Evolutionary conservation across 2,329 filamentous ascomycete species (phyloP).

Genomic region (Acrodontium crateriforme): DNA sequence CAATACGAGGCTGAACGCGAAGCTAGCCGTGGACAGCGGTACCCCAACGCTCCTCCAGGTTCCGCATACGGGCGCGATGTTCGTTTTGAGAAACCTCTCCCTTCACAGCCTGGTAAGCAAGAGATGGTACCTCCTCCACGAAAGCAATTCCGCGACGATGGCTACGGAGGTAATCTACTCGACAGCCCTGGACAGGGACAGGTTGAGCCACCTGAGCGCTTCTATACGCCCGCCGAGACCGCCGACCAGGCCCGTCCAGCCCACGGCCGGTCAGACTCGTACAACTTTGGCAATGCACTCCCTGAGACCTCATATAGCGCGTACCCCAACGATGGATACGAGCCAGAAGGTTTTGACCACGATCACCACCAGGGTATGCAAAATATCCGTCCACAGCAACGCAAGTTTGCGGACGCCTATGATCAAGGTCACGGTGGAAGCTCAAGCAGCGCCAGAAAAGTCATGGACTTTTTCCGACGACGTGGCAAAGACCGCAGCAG

Average conservation of each 20-base stretch:
- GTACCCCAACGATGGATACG: slow-evolving; percentile 12
- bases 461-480: slow-evolving; percentile 96
- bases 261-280: slow-evolving; percentile 2
- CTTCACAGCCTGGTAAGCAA: slow-evolving; percentile 8
- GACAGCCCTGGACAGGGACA: slow-evolving; percentile 6
- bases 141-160: slow-evolving; percentile 20
- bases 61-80: slow-evolving; percentile 8
- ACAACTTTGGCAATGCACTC: slow-evolving; percentile 6
- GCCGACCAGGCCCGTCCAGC: slow-evolving; percentile 4
- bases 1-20: slow-evolving; percentile 27
- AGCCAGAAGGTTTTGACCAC: slow-evolving; percentile 18
- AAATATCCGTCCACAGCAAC: slow-evolving; percentile 57
- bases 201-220: slow-evolving; percentile 17
- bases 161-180: slow-evolving; percentile 13
- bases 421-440: slow-evolving; percentile 65
- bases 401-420: slow-evolving; percentile 77
- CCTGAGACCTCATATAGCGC: slow-evolving; percentile 17
- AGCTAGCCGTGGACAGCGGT: slow-evolving; percentile 9
- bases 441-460: slow-evolving; percentile 73
- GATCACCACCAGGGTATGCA: slow-evolving; percentile 22
- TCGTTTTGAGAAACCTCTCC: slow-evolving; percentile 18
- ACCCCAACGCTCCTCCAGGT: slow-evolving; percentile 6
- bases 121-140: slow-evolving; percentile 8
- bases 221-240: slow-evolving; percentile 18
- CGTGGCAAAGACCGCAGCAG: slow-evolving; percentile 52